Conservation (phyloP, 805 yeast genomes). For the Helenozyma baotianmanensis region DNA sequence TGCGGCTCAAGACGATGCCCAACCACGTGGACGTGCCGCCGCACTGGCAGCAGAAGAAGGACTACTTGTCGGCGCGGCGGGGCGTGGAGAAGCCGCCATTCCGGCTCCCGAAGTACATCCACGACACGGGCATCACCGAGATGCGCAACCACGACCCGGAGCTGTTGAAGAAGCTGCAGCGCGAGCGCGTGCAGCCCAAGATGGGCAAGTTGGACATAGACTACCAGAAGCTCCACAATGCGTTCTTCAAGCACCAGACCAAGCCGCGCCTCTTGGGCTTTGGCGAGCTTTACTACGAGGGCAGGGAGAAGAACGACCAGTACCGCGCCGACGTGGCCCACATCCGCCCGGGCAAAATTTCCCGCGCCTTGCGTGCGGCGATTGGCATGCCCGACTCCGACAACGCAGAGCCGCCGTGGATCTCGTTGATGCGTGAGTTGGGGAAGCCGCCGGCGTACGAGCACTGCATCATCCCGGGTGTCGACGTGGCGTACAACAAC, state of each 20-base stretch:
- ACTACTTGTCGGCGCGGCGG: constrained; percentile 61
- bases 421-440: constrained; percentile 54
- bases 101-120: constrained; percentile 71
- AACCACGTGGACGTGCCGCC: constrained; percentile 73
- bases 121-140: constrained; percentile 78
- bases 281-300: constrained; percentile 82
- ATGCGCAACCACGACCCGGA: constrained; percentile 71
- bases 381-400: constrained; percentile 56
- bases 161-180: constrained; percentile 63
- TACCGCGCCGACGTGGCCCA: constrained; percentile 27
- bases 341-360: constrained; percentile 64
- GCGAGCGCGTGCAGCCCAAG: constrained; percentile 86
- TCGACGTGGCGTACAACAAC: constrained; percentile 34
- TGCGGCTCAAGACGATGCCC: constrained; percentile 58
- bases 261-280: constrained; percentile 62
- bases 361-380: constrained; percentile 60
- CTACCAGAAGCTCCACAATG: constrained; percentile 74
- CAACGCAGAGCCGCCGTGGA: constrained; percentile 63
- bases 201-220: constrained; percentile 84
- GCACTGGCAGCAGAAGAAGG: constrained; percentile 81
- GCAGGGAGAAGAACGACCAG: constrained; percentile 52
- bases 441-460: constrained; percentile 88
- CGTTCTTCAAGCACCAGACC: constrained; percentile 77
- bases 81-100: constrained; percentile 69
- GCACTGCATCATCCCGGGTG: constrained; percentile 51